Evolutionary conservation across 441 rosid genomes (phyloP), one percentile per base, ranked within the genome.

Genomic region (Gossypium schwendimanii): DNA sequence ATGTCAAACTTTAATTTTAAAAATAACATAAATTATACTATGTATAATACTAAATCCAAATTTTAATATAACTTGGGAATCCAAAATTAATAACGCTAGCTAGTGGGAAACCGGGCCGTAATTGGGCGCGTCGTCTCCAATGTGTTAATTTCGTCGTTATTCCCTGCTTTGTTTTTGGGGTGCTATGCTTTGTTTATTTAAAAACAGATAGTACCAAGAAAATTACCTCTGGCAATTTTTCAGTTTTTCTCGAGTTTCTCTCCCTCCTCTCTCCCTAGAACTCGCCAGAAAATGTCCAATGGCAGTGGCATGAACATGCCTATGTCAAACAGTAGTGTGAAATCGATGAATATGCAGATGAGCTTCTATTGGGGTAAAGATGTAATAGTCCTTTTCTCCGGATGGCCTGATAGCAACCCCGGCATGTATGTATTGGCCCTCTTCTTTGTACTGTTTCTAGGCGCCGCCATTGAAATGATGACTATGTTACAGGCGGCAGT

Each of bases 321-420:
- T 0, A 75, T 67, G 78, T 12, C 76, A 5, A 72, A 72, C 10
- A 67, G 58, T 12, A 26, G 66, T 74, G 80, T 79, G 84, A 75
- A 63, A 11, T 72, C 76, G 57, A 77, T 73, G 87, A 58, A 23
- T 83, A 85, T 85, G 92, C 89, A 82, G 50, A 87, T 73, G 88
- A 83, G 78, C 73, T 87, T 89, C 81, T 89, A 85, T 76, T 89
- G 89, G 94, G 89, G 90, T 12, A 86, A 81, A 75, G 80, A 85
- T 4, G 89, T 76, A 7, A 63, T 75, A 4, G 17, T 89, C 49
- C 70, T 84, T 20, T 89, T 89, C 81, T 77, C 89, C 0, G 83
- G 87, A 6, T 89, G 94, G 94, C 89, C 94, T 0, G 86, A 72
- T 11, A 55, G 61, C 59, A 81, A 70, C 36, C 74, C 81, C 28